Evolutionary conservation across 768 basidiomycete species (phyloP).

Genomic region (Tricholoma flavovirens): DNA sequence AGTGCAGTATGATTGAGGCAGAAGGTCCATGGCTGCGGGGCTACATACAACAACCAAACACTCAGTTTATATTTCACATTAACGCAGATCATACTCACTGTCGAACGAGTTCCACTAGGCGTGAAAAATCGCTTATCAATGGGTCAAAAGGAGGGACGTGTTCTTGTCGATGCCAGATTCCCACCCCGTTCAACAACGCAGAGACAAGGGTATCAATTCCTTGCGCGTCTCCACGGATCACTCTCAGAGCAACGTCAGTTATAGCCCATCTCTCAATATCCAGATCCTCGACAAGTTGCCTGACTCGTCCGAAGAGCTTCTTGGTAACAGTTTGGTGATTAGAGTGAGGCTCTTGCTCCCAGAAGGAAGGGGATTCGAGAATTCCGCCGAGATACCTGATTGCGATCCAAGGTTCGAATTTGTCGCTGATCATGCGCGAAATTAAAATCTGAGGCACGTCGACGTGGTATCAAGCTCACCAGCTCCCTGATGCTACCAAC

Average conservation of each 20-base stretch:
- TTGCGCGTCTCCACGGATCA: neutral
- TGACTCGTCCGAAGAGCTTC: neutral
- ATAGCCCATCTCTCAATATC: neutral
- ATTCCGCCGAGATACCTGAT: slow-evolving; percentile 1
- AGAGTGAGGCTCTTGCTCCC: neutral
- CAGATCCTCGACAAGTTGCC: neutral
- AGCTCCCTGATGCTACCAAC: neutral
- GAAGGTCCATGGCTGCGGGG: too few relatives aligned
- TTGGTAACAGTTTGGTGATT: neutral
- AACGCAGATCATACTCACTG: too few relatives aligned
- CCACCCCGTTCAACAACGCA: neutral
- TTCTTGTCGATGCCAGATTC: neutral
- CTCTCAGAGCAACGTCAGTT: neutral
- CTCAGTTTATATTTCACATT: too few relatives aligned
- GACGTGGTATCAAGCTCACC: neutral
- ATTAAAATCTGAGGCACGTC: neutral
- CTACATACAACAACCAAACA: too few relatives aligned
- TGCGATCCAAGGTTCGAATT: neutral
- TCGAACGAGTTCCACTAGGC: too few relatives aligned
- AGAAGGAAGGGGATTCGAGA: neutral
- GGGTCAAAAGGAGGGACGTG: too few relatives aligned
- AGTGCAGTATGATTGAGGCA: too few relatives aligned
- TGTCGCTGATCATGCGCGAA: neutral
- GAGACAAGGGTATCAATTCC: neutral
- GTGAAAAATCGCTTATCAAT: too few relatives aligned